Evolutionary conservation across 1,284 basidiomycete genomes (phyloP).

Genomic region (Caloboletus inedulis): DNA sequence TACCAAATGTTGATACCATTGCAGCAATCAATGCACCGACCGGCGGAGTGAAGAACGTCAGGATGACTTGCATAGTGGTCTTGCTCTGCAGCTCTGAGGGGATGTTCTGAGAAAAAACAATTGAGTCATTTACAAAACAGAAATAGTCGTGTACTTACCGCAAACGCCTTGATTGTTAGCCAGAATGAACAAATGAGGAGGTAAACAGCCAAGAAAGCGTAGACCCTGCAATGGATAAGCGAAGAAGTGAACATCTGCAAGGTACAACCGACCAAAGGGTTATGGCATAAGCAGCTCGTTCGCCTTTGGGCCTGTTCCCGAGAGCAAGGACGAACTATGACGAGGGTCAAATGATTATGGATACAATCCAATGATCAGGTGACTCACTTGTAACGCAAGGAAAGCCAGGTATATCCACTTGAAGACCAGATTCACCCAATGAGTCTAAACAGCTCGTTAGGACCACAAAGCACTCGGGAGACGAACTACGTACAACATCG

Average conservation of each 20-base stretch:
- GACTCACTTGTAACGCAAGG: slow-evolving; percentile 60
- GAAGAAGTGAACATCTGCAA: neutral
- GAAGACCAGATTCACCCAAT: slow-evolving; percentile 82
- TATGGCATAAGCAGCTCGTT: slow-evolving; percentile 75
- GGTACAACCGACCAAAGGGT: slow-evolving; percentile 65
- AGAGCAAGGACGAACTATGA: slow-evolving; percentile 87
- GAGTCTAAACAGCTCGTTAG: slow-evolving; percentile 54
- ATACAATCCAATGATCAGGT: neutral
- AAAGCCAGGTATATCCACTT: slow-evolving; percentile 90
- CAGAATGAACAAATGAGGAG: slow-evolving; percentile 83
- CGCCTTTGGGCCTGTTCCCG: slow-evolving; percentile 95
- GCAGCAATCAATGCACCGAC: slow-evolving; percentile 85
- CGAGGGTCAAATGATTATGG: neutral
- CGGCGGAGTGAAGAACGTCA: slow-evolving; percentile 67
- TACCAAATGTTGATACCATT: slow-evolving; percentile 84
- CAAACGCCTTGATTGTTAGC: slow-evolving; percentile 76
- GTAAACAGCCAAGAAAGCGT: slow-evolving; percentile 75
- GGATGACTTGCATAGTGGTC: slow-evolving; percentile 43
- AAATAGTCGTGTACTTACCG: slow-evolving; percentile 41
- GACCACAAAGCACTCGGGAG: neutral
- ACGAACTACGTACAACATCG: slow-evolving; percentile 48
- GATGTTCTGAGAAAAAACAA: slow-evolving; percentile 46
- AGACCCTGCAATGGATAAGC: slow-evolving; percentile 55
- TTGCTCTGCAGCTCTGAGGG: slow-evolving; percentile 50
- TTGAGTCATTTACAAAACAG: neutral